Percentiles rank a stretch among this genome's conserved stretches.
phyloP scores from a whole-genome alignment of 768 basidiomycete genomes.

The Pleurotus platypus region DNA sequence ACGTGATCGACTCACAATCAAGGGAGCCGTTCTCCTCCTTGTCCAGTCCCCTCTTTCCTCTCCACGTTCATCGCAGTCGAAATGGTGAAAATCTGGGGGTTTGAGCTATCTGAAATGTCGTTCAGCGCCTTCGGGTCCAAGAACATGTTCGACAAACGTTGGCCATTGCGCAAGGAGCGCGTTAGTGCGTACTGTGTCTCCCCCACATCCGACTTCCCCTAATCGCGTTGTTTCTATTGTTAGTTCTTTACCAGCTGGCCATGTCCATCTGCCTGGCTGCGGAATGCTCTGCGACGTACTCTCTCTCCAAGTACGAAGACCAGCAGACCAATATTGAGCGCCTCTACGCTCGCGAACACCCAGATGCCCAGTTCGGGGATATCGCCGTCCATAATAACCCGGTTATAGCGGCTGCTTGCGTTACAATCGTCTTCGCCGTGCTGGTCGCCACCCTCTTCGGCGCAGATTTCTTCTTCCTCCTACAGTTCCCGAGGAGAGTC shows the following conservation, averaged over 20 bases:
- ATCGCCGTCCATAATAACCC: conserved; percentile 27
- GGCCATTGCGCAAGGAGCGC: conserved; percentile 28
- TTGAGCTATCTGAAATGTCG: conserved; percentile 30
- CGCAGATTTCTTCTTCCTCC: conserved; percentile 32
- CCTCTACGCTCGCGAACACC: neutral
- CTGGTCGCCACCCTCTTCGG: conserved; percentile 32
- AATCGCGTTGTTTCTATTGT: neutral
- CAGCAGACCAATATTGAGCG: conserved; percentile 24
- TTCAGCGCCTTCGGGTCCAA: conserved; percentile 26
- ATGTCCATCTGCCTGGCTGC: conserved; percentile 29
- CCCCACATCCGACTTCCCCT: neutral
- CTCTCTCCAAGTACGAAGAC: conserved; percentile 29
- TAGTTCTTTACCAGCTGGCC: conserved; percentile 17
- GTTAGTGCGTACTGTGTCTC: conserved; percentile 19
- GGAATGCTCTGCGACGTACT: conserved; percentile 33
- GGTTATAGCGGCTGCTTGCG: conserved; percentile 22
- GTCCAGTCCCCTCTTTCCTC: no score
- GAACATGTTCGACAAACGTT: conserved; percentile 27
- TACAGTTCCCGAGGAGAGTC: conserved; percentile 26
- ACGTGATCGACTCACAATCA: no score
- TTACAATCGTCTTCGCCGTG: conserved; percentile 31
- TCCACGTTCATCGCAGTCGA: neutral
- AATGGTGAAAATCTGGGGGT: conserved; percentile 29
- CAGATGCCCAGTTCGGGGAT: conserved; percentile 9
- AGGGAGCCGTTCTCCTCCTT: no score